A percentile compares a stretch with the other conserved stretches of the same genome.
Conservation (phyloP, 2,329 filamentous ascomycete genomes). For the Exophiala oligosperma region DNA sequence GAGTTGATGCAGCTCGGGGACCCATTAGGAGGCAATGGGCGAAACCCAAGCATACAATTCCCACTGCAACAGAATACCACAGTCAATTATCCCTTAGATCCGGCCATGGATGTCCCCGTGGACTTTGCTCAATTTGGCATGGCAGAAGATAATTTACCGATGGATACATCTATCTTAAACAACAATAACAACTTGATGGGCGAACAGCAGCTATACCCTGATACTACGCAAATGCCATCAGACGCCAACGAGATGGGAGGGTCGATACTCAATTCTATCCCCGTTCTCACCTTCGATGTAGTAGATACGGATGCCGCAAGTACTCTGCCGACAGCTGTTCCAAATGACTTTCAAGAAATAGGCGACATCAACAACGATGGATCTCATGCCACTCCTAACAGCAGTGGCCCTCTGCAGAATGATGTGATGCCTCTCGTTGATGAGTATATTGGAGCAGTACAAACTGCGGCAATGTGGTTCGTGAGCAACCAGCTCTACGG, state of each 20-base stretch:
- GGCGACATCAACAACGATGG: background rate
- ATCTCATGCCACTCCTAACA: background rate
- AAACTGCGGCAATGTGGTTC: slow-evolving; percentile 1
- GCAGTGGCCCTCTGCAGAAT: slow-evolving; percentile 14
- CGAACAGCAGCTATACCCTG: slow-evolving; percentile 8
- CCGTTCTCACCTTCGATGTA: slow-evolving; percentile 14
- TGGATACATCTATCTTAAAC: slow-evolving; percentile 1
- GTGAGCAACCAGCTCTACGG: slow-evolving; percentile 4
- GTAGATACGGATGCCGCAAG: slow-evolving; percentile 13
- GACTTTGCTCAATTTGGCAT: slow-evolving; percentile 10
- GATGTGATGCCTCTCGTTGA: slow-evolving; percentile 21
- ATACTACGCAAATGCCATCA: background rate
- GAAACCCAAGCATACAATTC: slow-evolving; percentile 5
- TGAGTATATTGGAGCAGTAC: slow-evolving; percentile 17
- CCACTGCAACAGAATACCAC: slow-evolving; percentile 1
- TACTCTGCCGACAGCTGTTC: background rate
- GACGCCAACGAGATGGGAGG: slow-evolving; percentile 1
- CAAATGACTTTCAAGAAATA: background rate
- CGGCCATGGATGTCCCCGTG: slow-evolving; percentile 1
- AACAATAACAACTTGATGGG: slow-evolving; percentile 13
- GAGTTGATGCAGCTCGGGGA: slow-evolving; percentile 1
- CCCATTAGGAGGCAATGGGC: background rate
- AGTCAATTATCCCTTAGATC: slow-evolving; percentile 7
- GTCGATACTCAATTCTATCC: slow-evolving; percentile 4
- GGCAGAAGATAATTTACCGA: background rate